phyloP scores from a whole-genome alignment of 2,329 filamentous ascomycete genomes.

The Reticulascus tulasneorum region DNA sequence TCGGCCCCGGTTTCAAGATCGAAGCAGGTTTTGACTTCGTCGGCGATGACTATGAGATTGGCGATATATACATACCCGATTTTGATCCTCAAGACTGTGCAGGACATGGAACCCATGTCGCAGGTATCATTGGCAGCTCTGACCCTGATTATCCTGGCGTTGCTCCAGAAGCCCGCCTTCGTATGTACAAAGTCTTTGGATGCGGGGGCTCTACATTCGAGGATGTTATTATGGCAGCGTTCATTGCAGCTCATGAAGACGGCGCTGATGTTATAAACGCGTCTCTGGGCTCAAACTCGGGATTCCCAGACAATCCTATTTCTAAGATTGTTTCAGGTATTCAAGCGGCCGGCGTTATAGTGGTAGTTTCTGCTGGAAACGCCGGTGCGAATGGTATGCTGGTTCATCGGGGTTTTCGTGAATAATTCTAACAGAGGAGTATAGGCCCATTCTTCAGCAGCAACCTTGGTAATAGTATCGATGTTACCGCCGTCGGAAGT shows the following conservation, averaged over 20 bases:
- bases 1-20: conserved; percentile 45
- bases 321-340: conserved; percentile 1
- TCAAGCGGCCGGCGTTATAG: conserved; percentile 1
- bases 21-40: conserved; percentile 43
- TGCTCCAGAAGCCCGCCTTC: conserved; percentile 34
- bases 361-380: conserved; percentile 5
- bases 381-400: conserved; percentile 4
- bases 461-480: conserved; percentile 3
- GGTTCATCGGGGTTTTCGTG: background rate
- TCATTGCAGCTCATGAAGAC: conserved; percentile 14
- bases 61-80: conserved; percentile 27
- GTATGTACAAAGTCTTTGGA: conserved; percentile 34
- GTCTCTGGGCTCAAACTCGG: conserved; percentile 19
- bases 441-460: conserved; percentile 5
- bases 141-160: conserved; percentile 32
- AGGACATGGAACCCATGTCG: conserved; percentile 22
- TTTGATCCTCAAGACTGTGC: conserved; percentile 35
- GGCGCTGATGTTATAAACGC: conserved; percentile 28
- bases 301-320: conserved; percentile 18
- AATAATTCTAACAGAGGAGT: background rate
- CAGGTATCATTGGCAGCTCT: conserved; percentile 19
- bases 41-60: conserved; percentile 33
- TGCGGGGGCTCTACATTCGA: conserved; percentile 14
- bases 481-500: conserved; percentile 4
- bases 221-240: conserved; percentile 12